Conservation (phyloP, 257 asterid species). For the Capsicum chinense region DNA sequence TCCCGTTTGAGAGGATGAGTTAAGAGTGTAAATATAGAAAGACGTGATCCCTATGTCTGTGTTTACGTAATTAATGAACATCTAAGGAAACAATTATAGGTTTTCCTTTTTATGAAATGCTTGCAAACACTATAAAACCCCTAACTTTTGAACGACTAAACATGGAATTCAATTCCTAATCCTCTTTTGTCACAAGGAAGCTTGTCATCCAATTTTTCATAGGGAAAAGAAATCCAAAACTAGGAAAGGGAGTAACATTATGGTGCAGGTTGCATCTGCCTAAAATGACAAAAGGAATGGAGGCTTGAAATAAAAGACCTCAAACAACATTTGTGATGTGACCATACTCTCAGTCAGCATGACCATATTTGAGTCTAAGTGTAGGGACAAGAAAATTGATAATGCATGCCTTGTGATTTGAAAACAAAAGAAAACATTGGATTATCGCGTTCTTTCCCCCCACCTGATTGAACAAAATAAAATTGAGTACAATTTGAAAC, state of each 20-base stretch:
- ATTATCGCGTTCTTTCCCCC: neutral
- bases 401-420: neutral
- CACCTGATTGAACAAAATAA: neutral
- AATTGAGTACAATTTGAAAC: neutral
- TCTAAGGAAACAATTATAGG: neutral
- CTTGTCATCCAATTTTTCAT: constrained; percentile 10
- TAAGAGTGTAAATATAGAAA: neutral
- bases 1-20: constrained; percentile 18
- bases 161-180: constrained; percentile 12
- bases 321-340: neutral
- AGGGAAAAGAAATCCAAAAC: neutral
- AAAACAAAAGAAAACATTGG: neutral
- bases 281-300: constrained; percentile 7
- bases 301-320: neutral
- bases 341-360: neutral
- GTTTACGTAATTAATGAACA: neutral
- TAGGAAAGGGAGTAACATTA: neutral
- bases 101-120: constrained; percentile 21
- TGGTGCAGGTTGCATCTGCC: neutral
- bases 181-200: constrained; percentile 16
- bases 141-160: neutral
- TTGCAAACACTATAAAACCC: neutral
- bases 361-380: neutral
- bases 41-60: neutral
- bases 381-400: constrained; percentile 2